Evolutionary conservation across 2,329 filamentous ascomycete genomes (phyloP).

Genomic region (Aspergillus sp.): DNA sequence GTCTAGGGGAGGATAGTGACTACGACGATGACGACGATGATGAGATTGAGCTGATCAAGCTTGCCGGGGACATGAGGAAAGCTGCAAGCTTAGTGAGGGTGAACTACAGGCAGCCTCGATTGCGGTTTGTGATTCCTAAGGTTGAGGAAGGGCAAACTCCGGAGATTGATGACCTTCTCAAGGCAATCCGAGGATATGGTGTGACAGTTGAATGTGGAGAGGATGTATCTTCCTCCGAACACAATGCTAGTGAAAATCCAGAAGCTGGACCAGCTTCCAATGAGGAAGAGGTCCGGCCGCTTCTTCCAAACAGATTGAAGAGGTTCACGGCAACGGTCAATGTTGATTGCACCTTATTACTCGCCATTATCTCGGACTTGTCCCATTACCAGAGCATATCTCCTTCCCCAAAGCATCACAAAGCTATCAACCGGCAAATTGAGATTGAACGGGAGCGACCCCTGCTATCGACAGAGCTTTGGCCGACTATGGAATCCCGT

Average conservation of each 20-base stretch:
- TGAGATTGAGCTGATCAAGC: constrained; percentile 63
- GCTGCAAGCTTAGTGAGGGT: constrained; percentile 62
- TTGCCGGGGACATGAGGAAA: constrained; percentile 61
- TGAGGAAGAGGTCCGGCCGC: constrained; percentile 31
- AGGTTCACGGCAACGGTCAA: constrained; percentile 51
- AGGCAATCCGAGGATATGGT: constrained; percentile 59
- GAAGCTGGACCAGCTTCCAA: constrained; percentile 6
- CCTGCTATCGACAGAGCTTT: constrained; percentile 64
- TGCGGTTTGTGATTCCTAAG: constrained; percentile 66
- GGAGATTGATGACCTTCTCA: constrained; percentile 62
- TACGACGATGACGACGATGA: constrained; percentile 56
- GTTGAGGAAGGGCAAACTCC: constrained; percentile 55
- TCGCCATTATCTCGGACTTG: constrained; percentile 75
- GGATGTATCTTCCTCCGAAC: constrained; percentile 20
- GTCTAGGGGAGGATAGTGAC: constrained; percentile 42
- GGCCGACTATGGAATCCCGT: constrained; percentile 62
- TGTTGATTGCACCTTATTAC: constrained; percentile 65
- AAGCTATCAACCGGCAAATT: constrained; percentile 67
- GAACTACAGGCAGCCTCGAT: constrained; percentile 62
- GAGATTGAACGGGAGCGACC: constrained; percentile 66
- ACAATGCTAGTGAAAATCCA: neutral
- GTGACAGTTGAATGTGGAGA: constrained; percentile 45
- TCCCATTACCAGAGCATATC: constrained; percentile 58
- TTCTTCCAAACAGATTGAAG: constrained; percentile 48
- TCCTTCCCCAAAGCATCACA: constrained; percentile 60